These are phyloP conservation scores for Mallotus repandus DNA, from an alignment of 441 rosid genomes.

Conservation along the genomic window DNA sequence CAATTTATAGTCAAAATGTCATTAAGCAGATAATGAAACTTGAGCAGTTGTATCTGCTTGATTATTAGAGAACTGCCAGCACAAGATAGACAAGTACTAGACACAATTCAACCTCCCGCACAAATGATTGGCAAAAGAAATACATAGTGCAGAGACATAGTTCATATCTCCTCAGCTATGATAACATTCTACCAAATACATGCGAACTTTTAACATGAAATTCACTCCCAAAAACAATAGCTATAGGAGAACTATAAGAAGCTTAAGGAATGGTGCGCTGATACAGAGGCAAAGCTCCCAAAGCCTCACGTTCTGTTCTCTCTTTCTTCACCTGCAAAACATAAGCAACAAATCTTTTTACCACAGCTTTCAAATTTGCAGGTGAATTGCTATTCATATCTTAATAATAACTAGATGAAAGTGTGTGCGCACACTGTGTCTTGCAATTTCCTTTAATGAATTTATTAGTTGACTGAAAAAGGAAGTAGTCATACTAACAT, in stretches of 20 bases:
- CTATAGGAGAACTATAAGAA: conserved; percentile 8
- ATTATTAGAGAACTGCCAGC: conserved; percentile 27
- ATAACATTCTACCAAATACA: conserved; percentile 2
- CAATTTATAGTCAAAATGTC: too few relatives aligned
- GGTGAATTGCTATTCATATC: not conserved
- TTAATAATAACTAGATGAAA: not conserved
- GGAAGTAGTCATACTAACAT: not conserved
- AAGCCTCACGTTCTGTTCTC: conserved; percentile 74
- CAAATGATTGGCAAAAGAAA: conserved; percentile 20
- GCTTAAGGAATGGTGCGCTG: conserved; percentile 80
- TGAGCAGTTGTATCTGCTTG: not conserved
- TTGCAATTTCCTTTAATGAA: not conserved
- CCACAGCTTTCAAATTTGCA: not conserved
- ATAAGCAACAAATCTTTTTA: not conserved
- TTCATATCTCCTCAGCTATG: conserved; percentile 13
- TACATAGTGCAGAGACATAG: conserved; percentile 9
- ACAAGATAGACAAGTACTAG: conserved; percentile 14
- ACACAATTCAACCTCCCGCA: conserved; percentile 6
- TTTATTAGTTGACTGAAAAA: not conserved
- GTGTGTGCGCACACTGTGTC: not conserved
- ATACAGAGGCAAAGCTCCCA: conserved; percentile 89
- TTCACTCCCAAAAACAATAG: conserved; percentile 21
- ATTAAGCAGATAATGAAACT: conserved; percentile 6
- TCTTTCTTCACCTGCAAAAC: conserved; percentile 74
- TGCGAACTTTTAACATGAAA: conserved; percentile 11